A percentile compares a stretch with the other conserved stretches of the same genome.
phyloP scores from a whole-genome alignment of 495 filamentous ascomycete genomes.

The Cenococcum geophilum region DNA sequence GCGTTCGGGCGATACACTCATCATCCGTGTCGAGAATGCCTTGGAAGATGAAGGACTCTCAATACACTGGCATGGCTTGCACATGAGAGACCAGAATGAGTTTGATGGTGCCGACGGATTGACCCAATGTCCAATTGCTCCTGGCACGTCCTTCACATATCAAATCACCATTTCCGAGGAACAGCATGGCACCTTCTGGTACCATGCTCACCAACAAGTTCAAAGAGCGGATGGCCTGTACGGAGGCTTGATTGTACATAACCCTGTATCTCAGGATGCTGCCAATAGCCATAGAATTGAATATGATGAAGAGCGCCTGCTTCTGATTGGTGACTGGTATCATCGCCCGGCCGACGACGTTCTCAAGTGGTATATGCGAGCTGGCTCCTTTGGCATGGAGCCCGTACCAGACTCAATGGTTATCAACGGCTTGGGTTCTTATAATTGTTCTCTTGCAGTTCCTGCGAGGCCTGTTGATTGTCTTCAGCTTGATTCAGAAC shows the following conservation, averaged over 20 bases:
- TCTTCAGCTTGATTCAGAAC: slow-evolving; percentile 16
- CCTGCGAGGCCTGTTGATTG: slow-evolving; percentile 41
- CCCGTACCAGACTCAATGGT: slow-evolving; percentile 50
- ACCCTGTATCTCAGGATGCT: slow-evolving; percentile 11
- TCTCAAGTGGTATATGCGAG: slow-evolving; percentile 44
- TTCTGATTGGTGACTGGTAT: slow-evolving; percentile 53
- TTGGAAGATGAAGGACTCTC: slow-evolving; percentile 11
- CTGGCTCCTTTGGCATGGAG: slow-evolving; percentile 47
- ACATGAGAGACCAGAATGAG: background rate
- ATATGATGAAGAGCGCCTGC: slow-evolving; percentile 41
- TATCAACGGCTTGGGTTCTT: slow-evolving; percentile 47
- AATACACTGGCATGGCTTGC: slow-evolving; percentile 16
- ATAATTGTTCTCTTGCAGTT: slow-evolving; percentile 45
- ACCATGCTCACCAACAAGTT: slow-evolving; percentile 16
- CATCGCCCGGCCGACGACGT: slow-evolving; percentile 40
- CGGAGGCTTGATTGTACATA: slow-evolving; percentile 25
- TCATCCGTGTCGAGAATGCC: slow-evolving; percentile 10
- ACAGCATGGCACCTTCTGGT: slow-evolving; percentile 16
- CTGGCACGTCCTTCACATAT: slow-evolving; percentile 11
- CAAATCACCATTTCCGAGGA: slow-evolving; percentile 3
- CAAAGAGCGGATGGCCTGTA: slow-evolving; percentile 28
- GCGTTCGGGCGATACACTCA: slow-evolving; percentile 5
- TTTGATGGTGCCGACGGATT: slow-evolving; percentile 7
- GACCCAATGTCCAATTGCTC: slow-evolving; percentile 10
- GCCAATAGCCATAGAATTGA: background rate